Percentiles rank a stretch among this genome's conserved stretches.
Evolutionary conservation across 164 flowering plant species (phyloP).

Genomic region (Annona squamosa): DNA sequence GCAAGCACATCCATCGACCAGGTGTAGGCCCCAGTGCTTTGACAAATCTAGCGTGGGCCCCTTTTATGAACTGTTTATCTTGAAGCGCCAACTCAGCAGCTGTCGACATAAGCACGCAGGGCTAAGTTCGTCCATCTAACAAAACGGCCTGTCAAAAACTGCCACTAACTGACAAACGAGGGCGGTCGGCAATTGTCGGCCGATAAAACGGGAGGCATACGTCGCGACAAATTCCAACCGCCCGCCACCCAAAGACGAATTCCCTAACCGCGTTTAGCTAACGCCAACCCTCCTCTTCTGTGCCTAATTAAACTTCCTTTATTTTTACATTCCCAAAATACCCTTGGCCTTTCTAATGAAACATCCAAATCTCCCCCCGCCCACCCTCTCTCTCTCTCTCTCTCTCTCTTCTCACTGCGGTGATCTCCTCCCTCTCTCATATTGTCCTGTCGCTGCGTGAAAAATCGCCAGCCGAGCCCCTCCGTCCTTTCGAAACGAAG

Average conservation of each 20-base stretch:
- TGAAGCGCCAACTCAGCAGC: too few species aligned
- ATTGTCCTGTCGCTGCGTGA: conserved; percentile 7
- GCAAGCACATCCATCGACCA: background rate
- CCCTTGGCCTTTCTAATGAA: background rate
- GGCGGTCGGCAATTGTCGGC: conserved; percentile 31
- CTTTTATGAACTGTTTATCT: background rate
- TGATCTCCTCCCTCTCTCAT: conserved; percentile 8
- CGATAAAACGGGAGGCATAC: conserved; percentile 34
- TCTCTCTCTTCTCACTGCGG: conserved; percentile 8
- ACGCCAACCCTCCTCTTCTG: background rate
- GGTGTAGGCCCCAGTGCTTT: background rate
- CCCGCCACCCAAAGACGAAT: background rate
- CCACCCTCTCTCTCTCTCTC: background rate
- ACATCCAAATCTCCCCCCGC: conserved; percentile 2
- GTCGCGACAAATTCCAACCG: conserved; percentile 23
- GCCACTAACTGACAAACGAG: conserved; percentile 14
- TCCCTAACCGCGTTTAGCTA: background rate
- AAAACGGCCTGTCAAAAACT: background rate
- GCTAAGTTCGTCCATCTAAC: conserved; percentile 3
- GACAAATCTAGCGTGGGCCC: background rate
- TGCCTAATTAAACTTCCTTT: background rate
- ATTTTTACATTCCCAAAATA: background rate
- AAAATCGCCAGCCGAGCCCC: conserved; percentile 11
- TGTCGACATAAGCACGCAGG: background rate
- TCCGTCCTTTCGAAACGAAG: conserved; percentile 3